Percentiles rank a stretch among this genome's conserved stretches.
These are phyloP conservation scores for Tricholoma matsutake DNA, from an alignment of 768 basidiomycete genomes.

Conservation along the genomic window DNA sequence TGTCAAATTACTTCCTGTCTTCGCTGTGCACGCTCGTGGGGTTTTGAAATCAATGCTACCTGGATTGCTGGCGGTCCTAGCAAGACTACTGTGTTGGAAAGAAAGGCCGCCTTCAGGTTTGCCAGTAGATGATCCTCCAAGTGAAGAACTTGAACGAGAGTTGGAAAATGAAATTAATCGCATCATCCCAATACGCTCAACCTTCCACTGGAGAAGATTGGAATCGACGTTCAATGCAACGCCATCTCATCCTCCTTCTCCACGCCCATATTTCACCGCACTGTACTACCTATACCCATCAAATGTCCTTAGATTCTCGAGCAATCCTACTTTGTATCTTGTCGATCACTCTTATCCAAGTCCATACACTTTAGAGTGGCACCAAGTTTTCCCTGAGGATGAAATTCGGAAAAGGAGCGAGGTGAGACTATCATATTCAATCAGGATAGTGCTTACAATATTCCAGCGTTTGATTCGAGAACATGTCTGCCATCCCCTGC, in stretches of 20 bases:
- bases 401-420: constrained; percentile 71
- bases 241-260: constrained; percentile 53
- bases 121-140: constrained; percentile 27
- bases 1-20: constrained; percentile 69
- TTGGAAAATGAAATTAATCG: constrained; percentile 35
- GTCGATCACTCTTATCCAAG: constrained; percentile 44
- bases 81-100: constrained; percentile 75
- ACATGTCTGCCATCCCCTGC: constrained; percentile 69
- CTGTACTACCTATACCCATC: constrained; percentile 91
- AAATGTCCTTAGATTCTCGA: constrained; percentile 80
- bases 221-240: constrained; percentile 56
- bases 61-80: constrained; percentile 61
- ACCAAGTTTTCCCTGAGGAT: constrained; percentile 61
- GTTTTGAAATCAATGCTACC: constrained; percentile 61
- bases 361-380: constrained; percentile 72
- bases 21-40: constrained; percentile 61
- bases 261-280: constrained; percentile 67
- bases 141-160: constrained; percentile 38
- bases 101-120: constrained; percentile 38
- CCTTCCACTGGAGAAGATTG: constrained; percentile 67
- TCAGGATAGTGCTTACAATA: constrained; percentile 6
- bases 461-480: constrained; percentile 62
- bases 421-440: constrained; percentile 36
- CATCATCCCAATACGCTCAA: constrained; percentile 44
- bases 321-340: constrained; percentile 65